These are phyloP conservation scores for Candida gigantensis DNA, from an alignment of 1,139 yeast genomes.

Conservation along the genomic window DNA sequence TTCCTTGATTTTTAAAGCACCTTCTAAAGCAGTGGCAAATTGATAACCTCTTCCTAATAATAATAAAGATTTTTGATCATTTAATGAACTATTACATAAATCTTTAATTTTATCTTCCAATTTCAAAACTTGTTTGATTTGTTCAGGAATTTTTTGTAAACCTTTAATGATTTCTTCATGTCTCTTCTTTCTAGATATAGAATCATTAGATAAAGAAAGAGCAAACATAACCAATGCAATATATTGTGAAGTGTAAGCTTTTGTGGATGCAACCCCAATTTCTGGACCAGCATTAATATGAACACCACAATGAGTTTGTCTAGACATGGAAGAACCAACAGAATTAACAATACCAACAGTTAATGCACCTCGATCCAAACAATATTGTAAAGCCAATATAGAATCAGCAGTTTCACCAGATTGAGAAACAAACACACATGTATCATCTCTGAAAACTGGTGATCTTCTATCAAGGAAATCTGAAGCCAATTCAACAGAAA, in stretches of 20 bases:
- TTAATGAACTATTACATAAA: slow-evolving; percentile 71
- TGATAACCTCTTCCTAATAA: slow-evolving; percentile 97
- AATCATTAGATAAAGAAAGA: slow-evolving; percentile 86
- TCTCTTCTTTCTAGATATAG: slow-evolving; percentile 73
- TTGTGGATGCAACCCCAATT: slow-evolving; percentile 99
- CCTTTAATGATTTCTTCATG: slow-evolving; percentile 87
- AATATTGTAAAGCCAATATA: slow-evolving; percentile 93
- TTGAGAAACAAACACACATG: slow-evolving; percentile 96
- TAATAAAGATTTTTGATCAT: slow-evolving; percentile 81
- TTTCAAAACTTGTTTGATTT: slow-evolving; percentile 73
- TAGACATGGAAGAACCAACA: slow-evolving; percentile 95
- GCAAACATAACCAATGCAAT: slow-evolving; percentile 98
- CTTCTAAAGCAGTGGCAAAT: slow-evolving; percentile 95
- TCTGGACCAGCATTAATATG: slow-evolving; percentile 99
- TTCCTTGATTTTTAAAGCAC: slow-evolving; percentile 97
- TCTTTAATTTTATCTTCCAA: slow-evolving; percentile 74
- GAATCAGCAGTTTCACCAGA: slow-evolving; percentile 99
- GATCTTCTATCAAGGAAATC: slow-evolving; percentile 95
- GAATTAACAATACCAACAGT: slow-evolving; percentile 93
- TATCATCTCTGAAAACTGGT: slow-evolving; percentile 97
- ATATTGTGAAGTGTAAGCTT: slow-evolving; percentile 97
- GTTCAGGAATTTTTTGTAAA: slow-evolving; percentile 78
- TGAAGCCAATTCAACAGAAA: slow-evolving; percentile 93
- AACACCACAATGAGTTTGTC: slow-evolving; percentile 98
- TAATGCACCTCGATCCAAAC: slow-evolving; percentile 95